Base-by-base conservation (phyloP, 768 basidiomycete genomes). In the Fomitopsis serialis region DNA sequence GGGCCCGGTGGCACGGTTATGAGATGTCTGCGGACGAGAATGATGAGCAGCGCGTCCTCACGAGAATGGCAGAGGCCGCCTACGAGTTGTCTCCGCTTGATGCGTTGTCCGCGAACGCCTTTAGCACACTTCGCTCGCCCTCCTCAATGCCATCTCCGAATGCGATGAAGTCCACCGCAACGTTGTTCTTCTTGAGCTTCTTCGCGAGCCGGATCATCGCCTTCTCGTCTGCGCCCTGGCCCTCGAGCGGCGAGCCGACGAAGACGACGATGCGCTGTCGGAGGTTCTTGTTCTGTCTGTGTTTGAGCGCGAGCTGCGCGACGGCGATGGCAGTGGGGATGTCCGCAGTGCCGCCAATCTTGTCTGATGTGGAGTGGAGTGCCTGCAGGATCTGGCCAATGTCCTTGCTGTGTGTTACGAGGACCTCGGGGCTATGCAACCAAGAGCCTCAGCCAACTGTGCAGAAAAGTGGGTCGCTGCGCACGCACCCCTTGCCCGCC, bases 141-240 rank as follows among this genome's bases (percentile, higher is more conserved):
- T 83, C 81, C 65, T 87, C 88, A 43, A 94, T 89, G 5, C 84
- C 89, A 61, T 96, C 95, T 1, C 96, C 96, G 68, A 92, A 98
- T 5, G 81, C 81, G 25, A 98, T 75, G 48, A 98, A 76, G 69
- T 99, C 97, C 23, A 98, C 79, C 1, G 95, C 91, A 42, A 99
- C 93, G 62, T 98, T 99, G 69, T 98, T 98, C 85, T 99, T 99
- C 79, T 98, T 98, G 57, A 99, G 77, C 70, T 93, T 97, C 78
- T 95, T 97, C 10, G 95, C 97, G 34, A 99, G 80, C 67, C 85
- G 87, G 60, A 89, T 74, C 80, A 95, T 85, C 50, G 78, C 76
- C 61, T 87, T 84, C 66, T 92, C 89, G 54, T 90, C 86, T 11
- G 85, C 81, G 8, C 76, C 84, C 27, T 74, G 66, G 27, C 82